Evolutionary conservation across 2,329 filamentous ascomycete genomes (phyloP).

Genomic region (Monilinia vaccinii-corymbosi): DNA sequence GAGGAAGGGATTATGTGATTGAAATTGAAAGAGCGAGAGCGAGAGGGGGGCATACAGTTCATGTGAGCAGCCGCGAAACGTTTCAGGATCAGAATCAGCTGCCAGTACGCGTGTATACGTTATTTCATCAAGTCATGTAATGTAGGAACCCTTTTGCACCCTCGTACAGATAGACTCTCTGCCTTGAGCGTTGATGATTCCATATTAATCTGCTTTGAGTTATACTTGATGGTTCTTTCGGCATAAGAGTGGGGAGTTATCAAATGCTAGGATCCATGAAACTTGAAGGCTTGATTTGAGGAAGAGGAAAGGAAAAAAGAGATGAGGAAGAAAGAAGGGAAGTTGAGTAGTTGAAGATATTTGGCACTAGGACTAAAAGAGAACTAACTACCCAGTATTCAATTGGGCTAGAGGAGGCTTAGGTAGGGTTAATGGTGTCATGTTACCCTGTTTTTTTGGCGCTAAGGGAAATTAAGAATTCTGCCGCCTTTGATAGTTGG

Average conservation of each 20-base stretch:
- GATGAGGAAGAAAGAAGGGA: no score
- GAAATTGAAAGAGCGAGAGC: no score
- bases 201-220: background rate
- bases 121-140: no score
- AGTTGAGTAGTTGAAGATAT: background rate
- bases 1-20: no score
- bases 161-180: background rate
- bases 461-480: background rate
- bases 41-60: no score
- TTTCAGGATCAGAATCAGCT: no score
- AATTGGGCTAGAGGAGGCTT: background rate
- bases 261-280: background rate
- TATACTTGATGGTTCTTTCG: background rate
- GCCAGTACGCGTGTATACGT: no score
- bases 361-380: background rate
- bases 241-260: background rate
- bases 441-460: background rate
- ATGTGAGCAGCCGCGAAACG: background rate
- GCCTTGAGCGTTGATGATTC: background rate
- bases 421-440: background rate
- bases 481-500: background rate
- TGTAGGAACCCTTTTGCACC: background rate
- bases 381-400: background rate
- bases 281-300: background rate
- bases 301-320: background rate